Base-by-base conservation (phyloP, 257 asterid species). In the Sherardia arvensis region DNA sequence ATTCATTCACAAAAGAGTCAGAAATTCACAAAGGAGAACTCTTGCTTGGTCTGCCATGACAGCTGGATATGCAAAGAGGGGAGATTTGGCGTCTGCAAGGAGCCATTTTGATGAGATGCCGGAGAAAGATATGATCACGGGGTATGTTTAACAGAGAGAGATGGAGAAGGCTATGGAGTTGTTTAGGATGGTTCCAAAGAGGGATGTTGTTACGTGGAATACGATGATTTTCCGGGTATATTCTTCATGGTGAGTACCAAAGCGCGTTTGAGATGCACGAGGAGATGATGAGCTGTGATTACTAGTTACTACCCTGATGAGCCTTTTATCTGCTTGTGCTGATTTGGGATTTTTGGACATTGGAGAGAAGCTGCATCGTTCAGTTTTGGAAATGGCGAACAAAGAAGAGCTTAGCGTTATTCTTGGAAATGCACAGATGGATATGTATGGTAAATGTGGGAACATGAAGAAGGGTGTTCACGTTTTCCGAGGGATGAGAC, bases 1-100 rank as follows among this genome's bases (percentile, higher is more conserved):
- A 89, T 12, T 69, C 67, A 69, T 87, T 67, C 71, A 73, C 70
- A 4, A 92, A 92, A 79, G 96, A 87, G 29, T 74, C 67, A 64
- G 80, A n/a, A n/a, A n/a, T n/a, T 82, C 78, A 15, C 66, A 57
- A 69, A 78, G 64, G 55, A 94, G 80, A 55, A 88, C 80, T n/a
- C 94, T 87, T 65, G 81, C 91, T 64, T 87, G 91, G 94, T 87
- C 94, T 48, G 86, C 95, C 63, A 64, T 87, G 81, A 78, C 86
- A 5, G 87, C 91, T 1, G 91, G 94, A 81, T 17, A 65, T 87
- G 64, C 85, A 59, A 59, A 38, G 74, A 59, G 83, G 74, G 18
- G 84, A 84, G 69, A 40, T 75, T 21, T 78, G 77, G 82, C 22
- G 47, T 43, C 57, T 72, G 91, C 89, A 0, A 71, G 89, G 77